Base-by-base conservation (phyloP, 176 grass and related monocot species). In the Bothriochloa decipiens region DNA sequence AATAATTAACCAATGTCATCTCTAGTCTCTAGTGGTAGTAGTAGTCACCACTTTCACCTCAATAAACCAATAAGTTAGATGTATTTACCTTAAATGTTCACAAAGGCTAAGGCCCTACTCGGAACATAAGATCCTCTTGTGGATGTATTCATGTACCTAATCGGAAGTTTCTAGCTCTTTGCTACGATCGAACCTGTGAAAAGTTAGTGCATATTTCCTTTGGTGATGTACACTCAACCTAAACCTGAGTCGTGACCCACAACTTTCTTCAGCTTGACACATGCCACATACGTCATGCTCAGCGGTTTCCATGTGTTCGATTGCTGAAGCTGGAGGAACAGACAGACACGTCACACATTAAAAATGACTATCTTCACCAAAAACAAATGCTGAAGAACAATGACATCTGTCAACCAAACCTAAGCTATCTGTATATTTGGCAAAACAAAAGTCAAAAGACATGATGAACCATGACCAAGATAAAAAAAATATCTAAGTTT, bases 121-220 rank as follows among this genome's bases (percentile, higher is more conserved):
- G 8, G 25, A 47, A 28, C 3, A 0, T 12, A 25, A 12, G 33
- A 2, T 49, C 29, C 33, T 25, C 25, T 73, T 73, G 14, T 28
- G 18, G 22, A 27, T 46, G 13, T 18, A 32, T 74, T 47, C 29
- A 53, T 65, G 63, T 45, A 52, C 27, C 72, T 33, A 74, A 36
- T 74, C 70, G 3, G 18, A 63, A 25, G 7, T 47, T 65, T 65
- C 13, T 50, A 49, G 64, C 65, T 81, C 28, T 46, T 52, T 69
- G 43, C 47, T 36, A 40, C 22, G 63, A 74, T 20, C 45, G 52
- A 74, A 52, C 33, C 7, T 53, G 65, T 18, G 29, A 26, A 39
- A 69, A 69, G 63, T 36, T 23, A 81, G 42, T n/a, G 78, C 10
- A 74, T 23, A 45, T 65, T 80, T 65, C 58, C 60, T 65, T 60